Evolutionary conservation across 768 basidiomycete genomes (phyloP).

Genomic region (Dentipellis fragilis): DNA sequence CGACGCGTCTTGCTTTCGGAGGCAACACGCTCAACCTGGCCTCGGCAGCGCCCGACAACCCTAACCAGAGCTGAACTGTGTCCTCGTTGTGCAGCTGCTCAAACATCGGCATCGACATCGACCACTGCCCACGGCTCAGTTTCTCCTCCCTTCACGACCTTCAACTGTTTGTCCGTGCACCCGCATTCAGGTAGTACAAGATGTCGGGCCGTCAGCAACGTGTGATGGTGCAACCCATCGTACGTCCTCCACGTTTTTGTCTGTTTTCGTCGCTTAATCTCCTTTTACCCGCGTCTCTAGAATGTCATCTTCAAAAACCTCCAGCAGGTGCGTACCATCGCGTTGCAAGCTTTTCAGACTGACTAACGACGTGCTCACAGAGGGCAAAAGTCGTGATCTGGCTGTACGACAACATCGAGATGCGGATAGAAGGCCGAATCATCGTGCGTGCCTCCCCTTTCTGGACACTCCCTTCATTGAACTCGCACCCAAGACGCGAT

Average conservation of each 20-base stretch:
- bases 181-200: constrained; percentile 20
- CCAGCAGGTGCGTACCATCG: constrained; percentile 49
- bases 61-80: constrained; percentile 5
- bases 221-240: constrained; percentile 99
- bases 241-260: constrained; percentile 31
- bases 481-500: constrained; percentile 28
- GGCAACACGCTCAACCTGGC: not conserved
- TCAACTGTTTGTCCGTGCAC: no score
- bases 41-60: constrained; percentile 13
- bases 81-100: not conserved
- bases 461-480: constrained; percentile 28
- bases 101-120: constrained; percentile 3
- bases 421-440: constrained; percentile 93
- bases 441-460: constrained; percentile 54
- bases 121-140: not conserved
- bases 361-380: constrained; percentile 26
- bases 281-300: constrained; percentile 27
- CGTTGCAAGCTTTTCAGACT: constrained; percentile 8
- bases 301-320: constrained; percentile 98
- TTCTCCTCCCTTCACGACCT: no score
- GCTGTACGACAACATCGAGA: constrained; percentile 95
- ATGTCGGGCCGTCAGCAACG: constrained; percentile 93
- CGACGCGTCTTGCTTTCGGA: constrained; percentile 8
- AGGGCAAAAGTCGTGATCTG: constrained; percentile 82
- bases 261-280: constrained; percentile 8